Evolutionary conservation across 169 alveolate genomes (phyloP).

Genomic region (Besnoitia besnoiti): DNA sequence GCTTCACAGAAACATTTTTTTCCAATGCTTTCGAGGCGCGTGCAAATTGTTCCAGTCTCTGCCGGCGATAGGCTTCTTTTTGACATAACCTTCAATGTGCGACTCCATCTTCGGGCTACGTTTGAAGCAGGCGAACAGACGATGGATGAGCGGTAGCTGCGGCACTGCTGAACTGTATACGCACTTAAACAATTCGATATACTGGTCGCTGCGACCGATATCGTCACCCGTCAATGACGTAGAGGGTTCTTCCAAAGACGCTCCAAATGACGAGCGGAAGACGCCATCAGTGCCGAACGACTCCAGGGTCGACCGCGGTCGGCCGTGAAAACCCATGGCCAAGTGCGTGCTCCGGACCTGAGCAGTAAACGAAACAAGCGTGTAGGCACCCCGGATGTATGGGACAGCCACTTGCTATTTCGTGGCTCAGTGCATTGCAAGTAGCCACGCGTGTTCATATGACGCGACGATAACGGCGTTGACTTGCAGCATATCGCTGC

Average conservation of each 20-base stretch:
- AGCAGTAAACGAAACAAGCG: neutral
- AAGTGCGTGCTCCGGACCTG: slow-evolving; percentile 25
- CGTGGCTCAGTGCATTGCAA: too few species aligned
- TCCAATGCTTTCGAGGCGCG: slow-evolving; percentile 58
- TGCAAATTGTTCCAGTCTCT: slow-evolving; percentile 69
- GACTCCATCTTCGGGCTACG: slow-evolving; percentile 54
- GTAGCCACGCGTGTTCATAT: too few species aligned
- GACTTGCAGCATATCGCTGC: too few species aligned
- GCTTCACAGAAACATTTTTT: slow-evolving; percentile 40
- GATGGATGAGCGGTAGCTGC: neutral
- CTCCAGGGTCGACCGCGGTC: slow-evolving; percentile 25
- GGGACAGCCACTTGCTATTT: too few species aligned
- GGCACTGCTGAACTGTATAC: slow-evolving; percentile 6
- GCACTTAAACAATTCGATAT: neutral
- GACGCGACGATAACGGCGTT: too few species aligned
- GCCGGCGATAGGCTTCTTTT: slow-evolving; percentile 66
- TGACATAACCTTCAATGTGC: slow-evolving; percentile 63
- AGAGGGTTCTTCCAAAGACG: neutral
- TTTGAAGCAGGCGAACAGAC: neutral
- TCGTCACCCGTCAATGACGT: neutral
- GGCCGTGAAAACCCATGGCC: neutral
- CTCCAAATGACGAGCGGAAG: slow-evolving; percentile 26
- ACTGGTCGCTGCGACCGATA: neutral
- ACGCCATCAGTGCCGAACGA: neutral
- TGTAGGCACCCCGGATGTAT: too few species aligned